Evolutionary conservation across 2,329 filamentous ascomycete genomes (phyloP), one percentile per base, ranked within the genome.

Genomic region (Aspergillus versicolor): DNA sequence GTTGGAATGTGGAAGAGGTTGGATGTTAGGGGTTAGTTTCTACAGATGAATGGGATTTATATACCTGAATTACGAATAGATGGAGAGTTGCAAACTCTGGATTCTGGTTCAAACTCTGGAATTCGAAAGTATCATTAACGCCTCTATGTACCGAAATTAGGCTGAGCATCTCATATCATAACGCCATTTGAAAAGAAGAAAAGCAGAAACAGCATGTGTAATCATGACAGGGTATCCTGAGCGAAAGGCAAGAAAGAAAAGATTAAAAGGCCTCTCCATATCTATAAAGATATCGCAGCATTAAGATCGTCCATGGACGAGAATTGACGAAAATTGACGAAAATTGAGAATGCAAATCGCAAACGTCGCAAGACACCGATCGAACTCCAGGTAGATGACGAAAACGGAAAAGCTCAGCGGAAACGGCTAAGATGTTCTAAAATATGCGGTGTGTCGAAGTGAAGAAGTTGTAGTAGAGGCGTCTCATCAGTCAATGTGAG

Each of bases 1-100:
- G 82, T 95, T 17, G 92, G 90, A 58, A 95, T 97, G 92, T 96
- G 84, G 82, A 82, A 75, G 71, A 63, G 73, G 53, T 52, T 77
- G n/a, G 54, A 61, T 12, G 42, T 71, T 30, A 41, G 37, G 54
- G 41, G 38, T 57, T 55, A 30, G 17, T 17, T 12, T n/a, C 13
- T 38, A 37, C 12, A 43, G 27, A 11, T 43, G 19, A 24, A 30
- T 37, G 41, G 19, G 48, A 37, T 53, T 19, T 46, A 46, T 12
- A 9, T 7, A n/a, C 19, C 8, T 12, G 5, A 27, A 17, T n/a
- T 27, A 19, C 7, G 27, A 13, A 50, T n/a, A 17, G 11, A 30
- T 19, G 17, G 17, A 19, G 19, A 27, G 11, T 9, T 5, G 32
- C 19, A 15, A 19, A 38, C 11, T 38, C 17, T 48, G 13, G 30